Evolutionary conservation across 2,329 filamentous ascomycete genomes (phyloP).

Genomic region (Fusarium proliferatum): DNA sequence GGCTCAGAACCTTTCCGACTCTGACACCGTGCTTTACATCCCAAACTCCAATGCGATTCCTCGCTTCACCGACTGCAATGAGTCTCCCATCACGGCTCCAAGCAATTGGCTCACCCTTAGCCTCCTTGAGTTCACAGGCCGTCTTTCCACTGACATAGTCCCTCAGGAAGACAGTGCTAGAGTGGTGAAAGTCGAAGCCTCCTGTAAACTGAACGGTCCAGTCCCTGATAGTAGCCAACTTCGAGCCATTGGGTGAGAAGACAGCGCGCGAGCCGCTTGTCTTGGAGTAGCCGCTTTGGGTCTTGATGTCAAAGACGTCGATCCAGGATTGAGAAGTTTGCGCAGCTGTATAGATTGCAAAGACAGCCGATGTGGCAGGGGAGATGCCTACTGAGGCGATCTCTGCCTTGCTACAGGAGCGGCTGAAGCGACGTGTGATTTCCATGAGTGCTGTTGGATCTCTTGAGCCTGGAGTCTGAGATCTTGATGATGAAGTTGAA

Average conservation of each 20-base stretch:
- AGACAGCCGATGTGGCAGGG: constrained; percentile 40
- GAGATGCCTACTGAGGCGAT: constrained; percentile 50
- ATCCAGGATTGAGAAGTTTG: constrained; percentile 50
- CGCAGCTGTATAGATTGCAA: constrained; percentile 47
- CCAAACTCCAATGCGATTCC: constrained; percentile 49
- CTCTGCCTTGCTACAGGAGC: constrained; percentile 46
- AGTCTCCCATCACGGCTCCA: constrained; percentile 49
- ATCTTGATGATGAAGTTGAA: background rate
- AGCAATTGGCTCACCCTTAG: constrained; percentile 44
- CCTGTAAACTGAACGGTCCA: constrained; percentile 47
- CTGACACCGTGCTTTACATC: constrained; percentile 45
- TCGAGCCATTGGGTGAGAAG: constrained; percentile 39
- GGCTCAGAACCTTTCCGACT: constrained; percentile 49
- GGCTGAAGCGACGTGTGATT: constrained; percentile 45
- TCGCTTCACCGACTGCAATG: constrained; percentile 48
- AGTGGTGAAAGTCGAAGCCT: constrained; percentile 48
- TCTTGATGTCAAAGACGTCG: constrained; percentile 49
- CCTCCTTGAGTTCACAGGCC: constrained; percentile 47
- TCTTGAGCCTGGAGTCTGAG: background rate
- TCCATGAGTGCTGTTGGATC: constrained; percentile 21
- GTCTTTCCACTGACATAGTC: constrained; percentile 49
- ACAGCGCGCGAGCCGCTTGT: constrained; percentile 47
- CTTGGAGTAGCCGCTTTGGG: constrained; percentile 46
- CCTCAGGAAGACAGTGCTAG: constrained; percentile 47
- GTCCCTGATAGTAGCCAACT: constrained; percentile 47